Conservation (phyloP, 2,329 filamentous ascomycete genomes). For the Penicillium digitatum region DNA sequence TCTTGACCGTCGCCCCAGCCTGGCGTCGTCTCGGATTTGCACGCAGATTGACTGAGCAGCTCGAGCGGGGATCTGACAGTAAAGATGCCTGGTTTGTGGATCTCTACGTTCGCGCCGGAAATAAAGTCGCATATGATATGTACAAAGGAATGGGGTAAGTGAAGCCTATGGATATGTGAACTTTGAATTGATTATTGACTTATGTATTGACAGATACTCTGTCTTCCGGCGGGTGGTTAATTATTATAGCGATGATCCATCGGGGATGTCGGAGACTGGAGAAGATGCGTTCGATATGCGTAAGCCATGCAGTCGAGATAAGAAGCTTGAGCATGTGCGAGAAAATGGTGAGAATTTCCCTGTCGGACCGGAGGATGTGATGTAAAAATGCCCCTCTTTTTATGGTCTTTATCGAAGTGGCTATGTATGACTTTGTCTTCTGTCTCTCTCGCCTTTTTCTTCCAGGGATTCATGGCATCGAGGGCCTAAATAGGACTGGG, state of each 20-base stretch:
- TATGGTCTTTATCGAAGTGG: neutral
- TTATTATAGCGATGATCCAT: conserved; percentile 86
- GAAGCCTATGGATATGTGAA: neutral
- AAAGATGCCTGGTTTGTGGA: conserved; percentile 93
- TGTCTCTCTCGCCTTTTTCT: neutral
- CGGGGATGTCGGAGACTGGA: conserved; percentile 52
- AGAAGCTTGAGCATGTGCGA: conserved; percentile 68
- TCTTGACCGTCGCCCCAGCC: conserved; percentile 83
- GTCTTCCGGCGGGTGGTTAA: conserved; percentile 83
- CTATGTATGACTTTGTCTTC: neutral
- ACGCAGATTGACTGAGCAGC: conserved; percentile 71
- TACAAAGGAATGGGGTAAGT: conserved; percentile 80
- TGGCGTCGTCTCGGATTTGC: conserved; percentile 84
- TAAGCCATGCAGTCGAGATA: conserved; percentile 80
- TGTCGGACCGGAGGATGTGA: conserved; percentile 77
- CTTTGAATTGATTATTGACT: conserved; percentile 1
- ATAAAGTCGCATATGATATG: conserved; percentile 78
- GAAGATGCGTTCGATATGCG: conserved; percentile 98
- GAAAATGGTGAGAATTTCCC: conserved; percentile 73
- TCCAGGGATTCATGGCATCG: neutral
- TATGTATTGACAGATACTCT: conserved; percentile 54
- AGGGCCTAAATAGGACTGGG: neutral
- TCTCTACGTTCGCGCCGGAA: conserved; percentile 85
- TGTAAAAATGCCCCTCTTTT: neutral
- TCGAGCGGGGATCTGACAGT: conserved; percentile 77